Evolutionary conservation across 2,329 filamentous ascomycete genomes (phyloP).

Genomic region (Venturia nashicola): DNA sequence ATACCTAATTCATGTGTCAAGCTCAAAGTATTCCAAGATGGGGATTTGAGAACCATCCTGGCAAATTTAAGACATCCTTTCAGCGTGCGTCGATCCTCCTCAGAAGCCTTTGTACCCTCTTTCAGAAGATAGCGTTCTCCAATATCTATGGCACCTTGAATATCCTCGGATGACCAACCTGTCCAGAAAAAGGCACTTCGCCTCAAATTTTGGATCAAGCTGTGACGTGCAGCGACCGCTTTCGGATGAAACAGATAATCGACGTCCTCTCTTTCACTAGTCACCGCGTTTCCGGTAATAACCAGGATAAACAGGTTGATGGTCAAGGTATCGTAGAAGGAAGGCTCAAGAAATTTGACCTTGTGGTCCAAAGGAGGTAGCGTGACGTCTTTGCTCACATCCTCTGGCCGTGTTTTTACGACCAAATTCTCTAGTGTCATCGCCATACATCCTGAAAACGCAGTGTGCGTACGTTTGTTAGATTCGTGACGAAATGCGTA

Average conservation of each 20-base stretch:
- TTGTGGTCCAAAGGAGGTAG: conserved; percentile 64
- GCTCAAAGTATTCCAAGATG: conserved; percentile 55
- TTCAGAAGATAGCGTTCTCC: conserved; percentile 56
- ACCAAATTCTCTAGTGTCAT: conserved; percentile 67
- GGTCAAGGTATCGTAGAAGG: conserved; percentile 70
- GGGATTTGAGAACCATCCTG: conserved; percentile 44
- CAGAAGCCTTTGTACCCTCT: conserved; percentile 44
- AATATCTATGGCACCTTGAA: conserved; percentile 51
- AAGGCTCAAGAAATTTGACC: conserved; percentile 64
- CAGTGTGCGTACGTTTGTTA: conserved; percentile 43
- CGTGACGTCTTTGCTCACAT: conserved; percentile 50
- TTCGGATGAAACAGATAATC: conserved; percentile 83
- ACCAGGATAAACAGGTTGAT: conserved; percentile 77
- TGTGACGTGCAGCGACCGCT: conserved; percentile 53
- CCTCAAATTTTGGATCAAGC: conserved; percentile 65
- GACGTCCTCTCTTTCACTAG: conserved; percentile 67
- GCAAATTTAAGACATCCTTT: conserved; percentile 54
- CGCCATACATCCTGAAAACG: conserved; percentile 45
- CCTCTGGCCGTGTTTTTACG: conserved; percentile 63
- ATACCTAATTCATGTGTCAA: conserved; percentile 67
- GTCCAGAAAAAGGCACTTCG: conserved; percentile 81
- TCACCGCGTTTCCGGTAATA: conserved; percentile 75
- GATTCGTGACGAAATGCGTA: conserved; percentile 48
- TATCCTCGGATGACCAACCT: conserved; percentile 54
- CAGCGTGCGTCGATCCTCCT: conserved; percentile 50